Percentiles rank a stretch among this genome's conserved stretches.
Conservation (phyloP, 2,329 filamentous ascomycete species). For the Fusarium annulatum region DNA sequence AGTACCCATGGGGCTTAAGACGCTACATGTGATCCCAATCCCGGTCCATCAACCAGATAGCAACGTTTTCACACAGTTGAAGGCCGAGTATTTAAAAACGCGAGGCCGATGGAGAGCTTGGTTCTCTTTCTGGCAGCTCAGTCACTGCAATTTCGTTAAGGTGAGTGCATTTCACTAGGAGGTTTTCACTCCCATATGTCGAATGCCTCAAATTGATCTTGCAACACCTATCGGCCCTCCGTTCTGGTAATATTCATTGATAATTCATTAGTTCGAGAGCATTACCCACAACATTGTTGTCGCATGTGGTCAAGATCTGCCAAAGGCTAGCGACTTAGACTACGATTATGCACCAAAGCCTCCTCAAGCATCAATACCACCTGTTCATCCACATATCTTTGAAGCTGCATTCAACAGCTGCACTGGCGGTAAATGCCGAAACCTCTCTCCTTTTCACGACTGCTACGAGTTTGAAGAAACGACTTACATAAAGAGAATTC, state of each 20-base stretch:
- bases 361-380: conserved; percentile 5
- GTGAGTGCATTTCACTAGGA: background rate
- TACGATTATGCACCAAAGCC: conserved; percentile 15
- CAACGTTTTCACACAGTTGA: background rate
- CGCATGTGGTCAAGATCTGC: conserved; percentile 3
- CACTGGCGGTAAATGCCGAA: background rate
- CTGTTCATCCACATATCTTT: conserved; percentile 8
- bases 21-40: background rate
- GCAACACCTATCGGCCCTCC: background rate
- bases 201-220: no score
- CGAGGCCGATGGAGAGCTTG: conserved; percentile 1
- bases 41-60: background rate
- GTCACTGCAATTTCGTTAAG: conserved; percentile 19
- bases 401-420: conserved; percentile 18
- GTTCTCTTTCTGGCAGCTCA: conserved; percentile 19
- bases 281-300: conserved; percentile 8
- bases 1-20: conserved; percentile 2
- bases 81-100: background rate
- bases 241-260: background rate
- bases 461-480: conserved; percentile 15
- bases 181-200: background rate
- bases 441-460: background rate
- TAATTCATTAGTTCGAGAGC: background rate
- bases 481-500: conserved; percentile 13
- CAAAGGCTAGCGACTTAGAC: background rate